phyloP scores from a whole-genome alignment of 805 yeast species.

The Wickerhamomyces mucosus region DNA sequence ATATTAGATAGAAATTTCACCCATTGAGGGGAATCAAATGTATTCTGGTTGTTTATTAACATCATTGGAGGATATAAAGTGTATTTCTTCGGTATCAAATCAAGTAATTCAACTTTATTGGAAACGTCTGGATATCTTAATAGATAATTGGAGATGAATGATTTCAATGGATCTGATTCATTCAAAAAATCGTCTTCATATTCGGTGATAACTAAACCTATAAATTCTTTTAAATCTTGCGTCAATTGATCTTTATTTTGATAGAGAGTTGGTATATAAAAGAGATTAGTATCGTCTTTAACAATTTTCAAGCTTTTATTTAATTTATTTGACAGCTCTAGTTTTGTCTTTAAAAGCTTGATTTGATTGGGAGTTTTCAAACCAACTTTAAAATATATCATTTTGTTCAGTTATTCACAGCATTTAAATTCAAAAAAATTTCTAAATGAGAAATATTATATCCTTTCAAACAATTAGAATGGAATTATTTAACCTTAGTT shows the following conservation, averaged over 20 bases:
- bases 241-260: background rate
- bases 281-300: background rate
- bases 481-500: no score
- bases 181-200: background rate
- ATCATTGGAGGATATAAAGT: constrained; percentile 61
- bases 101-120: background rate
- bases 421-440: no score
- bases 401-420: no score
- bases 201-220: background rate
- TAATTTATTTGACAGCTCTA: no score
- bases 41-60: constrained; percentile 39
- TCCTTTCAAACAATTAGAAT: no score
- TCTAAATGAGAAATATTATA: no score
- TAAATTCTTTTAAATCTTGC: background rate
- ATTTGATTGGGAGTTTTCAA: no score
- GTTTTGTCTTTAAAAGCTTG: no score
- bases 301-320: background rate
- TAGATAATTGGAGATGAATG: background rate
- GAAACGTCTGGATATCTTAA: background rate
- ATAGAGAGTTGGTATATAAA: background rate
- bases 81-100: constrained; percentile 39
- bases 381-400: no score
- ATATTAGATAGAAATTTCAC: constrained; percentile 8
- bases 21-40: constrained; percentile 36
- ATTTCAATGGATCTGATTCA: background rate